Evolutionary conservation across 148 eudicot species (phyloP), one percentile per base, ranked within the genome.

Genomic region (Cornus controversa): DNA sequence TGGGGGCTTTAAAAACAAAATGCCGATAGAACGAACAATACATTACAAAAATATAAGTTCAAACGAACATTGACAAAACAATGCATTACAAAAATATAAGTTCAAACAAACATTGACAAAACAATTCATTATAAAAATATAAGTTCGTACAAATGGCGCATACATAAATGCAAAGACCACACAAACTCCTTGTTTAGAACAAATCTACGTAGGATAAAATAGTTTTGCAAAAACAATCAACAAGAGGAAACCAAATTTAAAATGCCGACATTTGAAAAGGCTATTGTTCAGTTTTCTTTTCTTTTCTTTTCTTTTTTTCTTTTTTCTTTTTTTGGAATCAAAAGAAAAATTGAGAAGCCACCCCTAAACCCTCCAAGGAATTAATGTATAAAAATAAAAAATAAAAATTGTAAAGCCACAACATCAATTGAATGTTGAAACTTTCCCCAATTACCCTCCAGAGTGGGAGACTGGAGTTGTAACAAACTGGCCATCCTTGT

Each of bases 381-480:
- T 60, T 70, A 73, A 67, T 72, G 54, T 24, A 45, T 24, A 34
- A 54, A 70, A 34, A 74, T 11, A 23, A 63, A 20, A 27, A 47
- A 26, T 50, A 40, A 40, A 40, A 40, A 40, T 40, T 40, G 5
- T 2, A 66, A n/a, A 27, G 1, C n/a, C 70, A 65, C 25, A 57
- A 5, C 63, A 62, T 36, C 47, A 57, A 36, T 45, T 28, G 36
- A 75, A 20, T 23, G 63, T 8, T 2, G 31, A 42, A 25, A 36
- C 23, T 60, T 57, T 58, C 23, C 50, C 67, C 53, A 64, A 76
- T 91, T 85, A 96, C 65, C 82, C 98, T 72, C 97, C 99, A 64
- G 98, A 93, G 90, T 96, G 99, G 36, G 98, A 86, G 81, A 92
- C 89, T 8, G 99, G 97, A 69, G 90, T 89, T 24, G 99, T 93